Evolutionary conservation across 176 grass and related monocot species (phyloP).

Genomic region (Elaeis guineensis): DNA sequence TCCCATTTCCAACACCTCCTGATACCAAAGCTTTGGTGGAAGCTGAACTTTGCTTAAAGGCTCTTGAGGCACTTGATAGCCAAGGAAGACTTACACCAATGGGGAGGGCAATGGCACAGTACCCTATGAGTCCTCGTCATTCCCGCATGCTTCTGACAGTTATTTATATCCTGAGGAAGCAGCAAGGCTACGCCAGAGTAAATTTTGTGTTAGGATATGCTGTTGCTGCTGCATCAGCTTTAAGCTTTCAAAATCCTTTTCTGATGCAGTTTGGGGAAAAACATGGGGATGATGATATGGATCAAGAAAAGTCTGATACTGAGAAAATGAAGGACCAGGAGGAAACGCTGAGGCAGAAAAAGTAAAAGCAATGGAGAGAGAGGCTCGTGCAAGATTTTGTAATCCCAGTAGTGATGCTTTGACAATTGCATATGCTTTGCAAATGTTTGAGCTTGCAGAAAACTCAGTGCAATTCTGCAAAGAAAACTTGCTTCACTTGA

Average conservation of each 20-base stretch:
- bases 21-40: conserved; percentile 65
- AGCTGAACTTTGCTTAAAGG: conserved; percentile 70
- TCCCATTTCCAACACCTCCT: conserved; percentile 87
- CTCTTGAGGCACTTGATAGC: conserved; percentile 68
- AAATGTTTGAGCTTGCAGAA: conserved; percentile 64
- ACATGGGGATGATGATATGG: conserved; percentile 22
- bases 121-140: conserved; percentile 86
- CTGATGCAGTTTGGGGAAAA: conserved; percentile 41
- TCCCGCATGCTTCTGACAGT: conserved; percentile 79
- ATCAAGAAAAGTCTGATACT: conserved; percentile 19
- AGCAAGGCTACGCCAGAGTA: conserved; percentile 36
- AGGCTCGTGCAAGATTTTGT: conserved; percentile 46
- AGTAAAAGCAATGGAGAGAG: conserved; percentile 55
- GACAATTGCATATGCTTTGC: conserved; percentile 65
- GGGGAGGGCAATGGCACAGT: conserved; percentile 83
- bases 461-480: conserved; percentile 67
- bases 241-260: conserved; percentile 90
- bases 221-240: conserved; percentile 61
- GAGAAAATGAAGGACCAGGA: conserved; percentile 26
- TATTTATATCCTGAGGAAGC: conserved; percentile 62
- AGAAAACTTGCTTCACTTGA: conserved; percentile 73
- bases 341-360: conserved; percentile 52
- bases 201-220: conserved; percentile 67
- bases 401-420: conserved; percentile 89
- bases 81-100: conserved; percentile 54